phyloP scores from a whole-genome alignment of 176 grass and related monocot genomes.

The Metroxylon sagu region DNA sequence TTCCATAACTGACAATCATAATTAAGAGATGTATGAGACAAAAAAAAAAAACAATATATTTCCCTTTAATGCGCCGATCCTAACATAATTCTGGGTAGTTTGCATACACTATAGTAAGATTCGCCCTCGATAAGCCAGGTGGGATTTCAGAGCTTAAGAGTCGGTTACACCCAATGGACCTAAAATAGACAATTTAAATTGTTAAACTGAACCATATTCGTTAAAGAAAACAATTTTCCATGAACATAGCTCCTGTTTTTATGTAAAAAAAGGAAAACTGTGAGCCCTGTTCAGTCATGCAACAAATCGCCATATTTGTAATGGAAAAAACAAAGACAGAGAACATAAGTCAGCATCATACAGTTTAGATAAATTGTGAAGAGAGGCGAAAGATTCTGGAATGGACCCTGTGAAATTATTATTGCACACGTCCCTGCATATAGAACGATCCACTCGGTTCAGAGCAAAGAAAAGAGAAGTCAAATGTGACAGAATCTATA shows the following conservation, averaged over 20 bases:
- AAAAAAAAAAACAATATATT: constrained; percentile 13
- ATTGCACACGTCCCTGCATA: constrained; percentile 36
- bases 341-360: constrained; percentile 23
- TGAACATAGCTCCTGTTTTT: no score
- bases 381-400: constrained; percentile 38
- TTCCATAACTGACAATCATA: constrained; percentile 33
- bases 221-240: no score
- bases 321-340: background rate
- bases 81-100: constrained; percentile 16
- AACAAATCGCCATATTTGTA: no score
- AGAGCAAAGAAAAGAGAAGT: no score
- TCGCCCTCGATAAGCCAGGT: constrained; percentile 16
- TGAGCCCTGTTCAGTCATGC: no score
- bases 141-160: constrained; percentile 35
- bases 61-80: background rate
- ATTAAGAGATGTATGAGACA: background rate
- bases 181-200: constrained; percentile 13
- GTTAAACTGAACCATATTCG: constrained; percentile 5
- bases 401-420: constrained; percentile 59
- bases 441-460: background rate
- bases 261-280: no score
- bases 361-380: constrained; percentile 37
- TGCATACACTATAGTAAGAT: constrained; percentile 35
- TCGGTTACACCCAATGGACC: constrained; percentile 54
- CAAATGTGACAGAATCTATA: no score